Conservation (phyloP, 768 basidiomycete genomes). For the Mycena kentingensis region DNA sequence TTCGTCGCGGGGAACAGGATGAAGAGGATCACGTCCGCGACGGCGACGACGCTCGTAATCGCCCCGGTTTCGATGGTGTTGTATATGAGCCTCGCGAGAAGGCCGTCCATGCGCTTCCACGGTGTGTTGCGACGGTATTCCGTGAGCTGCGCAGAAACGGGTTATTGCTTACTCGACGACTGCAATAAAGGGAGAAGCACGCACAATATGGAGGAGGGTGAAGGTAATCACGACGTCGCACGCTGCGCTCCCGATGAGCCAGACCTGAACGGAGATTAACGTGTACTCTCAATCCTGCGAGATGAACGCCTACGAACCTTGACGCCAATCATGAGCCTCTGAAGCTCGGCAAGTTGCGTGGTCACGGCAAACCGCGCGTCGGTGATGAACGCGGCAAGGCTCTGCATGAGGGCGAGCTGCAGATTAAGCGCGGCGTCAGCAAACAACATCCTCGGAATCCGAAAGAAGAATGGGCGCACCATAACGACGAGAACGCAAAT, state of each 20-base stretch:
- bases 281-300: not conserved
- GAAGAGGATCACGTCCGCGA: not conserved
- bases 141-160: not conserved
- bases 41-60: not conserved
- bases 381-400: conserved; percentile 1
- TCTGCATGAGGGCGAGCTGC: conserved; percentile 5
- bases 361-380: conserved; percentile 4
- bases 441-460: not conserved
- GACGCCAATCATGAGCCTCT: not conserved
- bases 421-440: not conserved
- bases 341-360: not conserved
- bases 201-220: conserved; percentile 6
- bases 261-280: conserved; percentile 3
- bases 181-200: not conserved
- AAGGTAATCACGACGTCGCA: conserved; percentile 3
- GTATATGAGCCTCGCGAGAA: not conserved
- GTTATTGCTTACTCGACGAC: not conserved
- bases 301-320: not conserved
- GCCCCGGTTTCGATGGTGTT: conserved; percentile 3
- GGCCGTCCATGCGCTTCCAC: conserved; percentile 2
- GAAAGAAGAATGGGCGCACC: not conserved
- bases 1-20: not conserved
- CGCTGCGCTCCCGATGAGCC: conserved; percentile 12
- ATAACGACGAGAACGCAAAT: not conserved
- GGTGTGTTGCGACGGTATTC: conserved; percentile 1